phyloP scores from a whole-genome alignment of 768 basidiomycete genomes.

The Pholiota molesta region DNA sequence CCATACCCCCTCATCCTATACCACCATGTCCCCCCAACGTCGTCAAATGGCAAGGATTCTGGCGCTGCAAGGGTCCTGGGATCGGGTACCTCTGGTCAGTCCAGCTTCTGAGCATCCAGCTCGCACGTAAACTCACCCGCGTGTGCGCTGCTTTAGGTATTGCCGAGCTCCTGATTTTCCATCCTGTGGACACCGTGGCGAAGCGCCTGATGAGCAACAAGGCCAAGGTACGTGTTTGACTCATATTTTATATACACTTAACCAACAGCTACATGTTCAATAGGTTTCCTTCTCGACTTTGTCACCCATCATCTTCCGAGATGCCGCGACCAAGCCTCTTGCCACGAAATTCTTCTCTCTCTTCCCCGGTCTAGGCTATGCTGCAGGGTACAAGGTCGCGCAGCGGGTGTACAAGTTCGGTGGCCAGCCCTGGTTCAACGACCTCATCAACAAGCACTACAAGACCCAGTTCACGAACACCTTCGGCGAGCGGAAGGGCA shows the following conservation, averaged over 20 bases:
- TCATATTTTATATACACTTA: neutral
- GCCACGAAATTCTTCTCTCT: slow-evolving; percentile 79
- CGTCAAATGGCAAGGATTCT: slow-evolving; percentile 76
- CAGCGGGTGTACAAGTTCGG: slow-evolving; percentile 98
- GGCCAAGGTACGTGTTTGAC: slow-evolving; percentile 54
- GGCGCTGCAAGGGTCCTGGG: slow-evolving; percentile 89
- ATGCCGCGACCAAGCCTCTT: slow-evolving; percentile 71
- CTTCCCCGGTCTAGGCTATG: slow-evolving; percentile 98
- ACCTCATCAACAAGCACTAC: slow-evolving; percentile 83
- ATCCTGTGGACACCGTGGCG: slow-evolving; percentile 97
- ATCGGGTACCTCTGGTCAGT: slow-evolving; percentile 87
- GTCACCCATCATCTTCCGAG: slow-evolving; percentile 85
- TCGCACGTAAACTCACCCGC: neutral
- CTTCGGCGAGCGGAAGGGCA: slow-evolving; percentile 95
- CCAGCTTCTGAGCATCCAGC: neutral
- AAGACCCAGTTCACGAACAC: slow-evolving; percentile 77
- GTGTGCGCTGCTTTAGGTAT: slow-evolving; percentile 58
- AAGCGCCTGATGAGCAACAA: slow-evolving; percentile 99
- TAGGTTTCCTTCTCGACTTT: slow-evolving; percentile 68
- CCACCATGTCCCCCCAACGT: slow-evolving; percentile 37
- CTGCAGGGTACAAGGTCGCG: slow-evolving; percentile 95
- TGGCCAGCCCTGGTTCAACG: slow-evolving; percentile 97
- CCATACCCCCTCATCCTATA: neutral
- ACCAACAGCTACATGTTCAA: neutral
- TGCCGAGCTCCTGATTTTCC: slow-evolving; percentile 93